Evolutionary conservation across 1,139 yeast genomes (phyloP).

Genomic region (Citeromyces siamensis): DNA sequence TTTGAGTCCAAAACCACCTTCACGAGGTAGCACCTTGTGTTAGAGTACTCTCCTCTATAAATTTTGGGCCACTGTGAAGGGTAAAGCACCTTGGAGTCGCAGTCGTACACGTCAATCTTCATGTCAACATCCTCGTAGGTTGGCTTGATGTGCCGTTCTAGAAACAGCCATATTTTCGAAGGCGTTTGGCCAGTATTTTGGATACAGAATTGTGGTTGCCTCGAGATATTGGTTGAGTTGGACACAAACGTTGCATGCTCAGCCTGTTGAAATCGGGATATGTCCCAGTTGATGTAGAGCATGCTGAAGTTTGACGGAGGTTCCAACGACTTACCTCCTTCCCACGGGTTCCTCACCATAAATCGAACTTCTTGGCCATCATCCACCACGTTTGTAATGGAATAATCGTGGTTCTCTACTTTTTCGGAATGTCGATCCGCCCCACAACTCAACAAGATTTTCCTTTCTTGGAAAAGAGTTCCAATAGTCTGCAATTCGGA

Average conservation of each 20-base stretch:
- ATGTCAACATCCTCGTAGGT: neutral
- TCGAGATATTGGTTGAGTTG: neutral
- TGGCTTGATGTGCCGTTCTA: neutral
- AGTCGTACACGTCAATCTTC: neutral
- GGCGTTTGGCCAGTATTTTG: neutral
- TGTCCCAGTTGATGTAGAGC: neutral
- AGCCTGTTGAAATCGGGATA: neutral
- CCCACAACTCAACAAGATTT: neutral
- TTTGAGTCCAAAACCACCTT: neutral
- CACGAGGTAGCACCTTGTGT: neutral
- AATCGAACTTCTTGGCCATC: neutral
- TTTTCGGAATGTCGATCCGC: constrained; percentile 2
- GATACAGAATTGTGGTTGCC: neutral
- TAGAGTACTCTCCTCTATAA: neutral
- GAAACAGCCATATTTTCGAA: neutral
- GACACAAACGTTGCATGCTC: neutral
- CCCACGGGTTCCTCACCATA: neutral
- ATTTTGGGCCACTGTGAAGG: neutral
- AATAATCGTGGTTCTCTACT: constrained; percentile 1
- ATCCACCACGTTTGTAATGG: neutral
- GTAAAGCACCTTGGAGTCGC: neutral
- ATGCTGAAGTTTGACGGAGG: neutral
- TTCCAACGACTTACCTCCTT: neutral
- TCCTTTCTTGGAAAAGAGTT: neutral
- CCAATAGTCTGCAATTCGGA: neutral